Evolutionary conservation across 176 grass and related monocot genomes (phyloP), one percentile per base, ranked within the genome.

Genomic region (Bolboschoenus planiculmis): DNA sequence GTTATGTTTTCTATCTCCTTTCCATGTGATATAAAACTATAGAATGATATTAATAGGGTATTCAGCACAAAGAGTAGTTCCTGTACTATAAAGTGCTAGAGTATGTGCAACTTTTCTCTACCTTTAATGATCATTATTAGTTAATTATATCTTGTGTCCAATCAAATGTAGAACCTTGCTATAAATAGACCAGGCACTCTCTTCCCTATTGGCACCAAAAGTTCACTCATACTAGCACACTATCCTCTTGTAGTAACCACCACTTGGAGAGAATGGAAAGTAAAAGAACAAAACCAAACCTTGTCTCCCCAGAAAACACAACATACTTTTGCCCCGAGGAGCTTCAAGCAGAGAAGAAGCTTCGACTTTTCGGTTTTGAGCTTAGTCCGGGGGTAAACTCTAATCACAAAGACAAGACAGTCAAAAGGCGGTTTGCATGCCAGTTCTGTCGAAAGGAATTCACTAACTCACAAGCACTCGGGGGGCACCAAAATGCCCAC

Each of bases 401-500:
- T 29, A 70, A 50, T 24, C 2, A 59, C 21, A 30, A 15, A 10
- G 65, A 37, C 11, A 83, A 64, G 36, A 3, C 35, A 16, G 56
- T 39, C 10, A 18, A 81, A 43, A 88, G 79, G 37, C 83, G 50
- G 51, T 85, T 85, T n/a, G 34, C 62, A 36, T 88, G 82, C 29
- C 81, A 85, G 63, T 88, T 85, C 58, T 85, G 87, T 68, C 10
- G 6, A 39, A 88, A 88, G 74, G 82, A 84, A 8, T 88, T 88
- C 37, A 46, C 74, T 6, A 88, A 72, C 75, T 87, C 86, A n/a
- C 86, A 87, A 66, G 86, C 86, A 18, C 86, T 88, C 8, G 86
- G 86, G 8, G 86, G 82, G 34, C 79, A 81, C 79, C 79, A 81
- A 31, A 81, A 81, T 34, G 56, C 79, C n/a, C 56, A 81, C 47